Base-by-base conservation (phyloP, 1,284 basidiomycete species). In the Moesziomyces parantarcticus region DNA sequence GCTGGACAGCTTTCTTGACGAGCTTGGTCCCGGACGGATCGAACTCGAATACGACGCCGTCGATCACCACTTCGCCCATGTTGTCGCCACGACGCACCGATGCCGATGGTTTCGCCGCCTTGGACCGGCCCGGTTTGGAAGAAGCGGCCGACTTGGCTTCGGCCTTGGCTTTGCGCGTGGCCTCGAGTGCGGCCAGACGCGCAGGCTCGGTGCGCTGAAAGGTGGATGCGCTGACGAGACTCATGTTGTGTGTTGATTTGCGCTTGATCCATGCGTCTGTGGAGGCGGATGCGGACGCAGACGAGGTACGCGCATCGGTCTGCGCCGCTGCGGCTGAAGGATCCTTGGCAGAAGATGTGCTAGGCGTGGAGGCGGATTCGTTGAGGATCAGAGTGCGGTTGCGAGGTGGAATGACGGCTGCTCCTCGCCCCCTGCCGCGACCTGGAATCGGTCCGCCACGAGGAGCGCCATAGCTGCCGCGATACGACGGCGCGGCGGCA, bases 31-130 rank as follows among this genome's bases (percentile, higher is more conserved):
- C 87, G 7, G 83, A 85, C 48, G 85, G 80, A 51, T 86, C 86
- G 63, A 87, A 87, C 54, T 87, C 84, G 61, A 86, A 87, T 16
- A 85, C 81, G 41, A 86, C 84, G 10, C 86, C 86, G 67, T 87
- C 86, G 20, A 87, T 85, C 26, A 87, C 84, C 3, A 87, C 86
- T 51, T 83, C 78, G 23, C 79, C 78, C 77, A 81, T 81, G 42
- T 78, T 78, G 58, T 77, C 76, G 11, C 79, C 79, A 11, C 79
- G 49, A 5, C 79, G 54, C 18, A 80, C 59, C 0, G 77, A 75
- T 1, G 66, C 49, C 3, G 59, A 55, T 10, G 55, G 11, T 21
- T 58, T 62, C 9, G 41, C 7, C 26, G 58, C 14, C 36, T 60
- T 60, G 16, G 40, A 25, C 6, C 49, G 44, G 9, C 14, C 10